phyloP scores from a whole-genome alignment of 148 eudicot genomes.

The Bassia scoparia region DNA sequence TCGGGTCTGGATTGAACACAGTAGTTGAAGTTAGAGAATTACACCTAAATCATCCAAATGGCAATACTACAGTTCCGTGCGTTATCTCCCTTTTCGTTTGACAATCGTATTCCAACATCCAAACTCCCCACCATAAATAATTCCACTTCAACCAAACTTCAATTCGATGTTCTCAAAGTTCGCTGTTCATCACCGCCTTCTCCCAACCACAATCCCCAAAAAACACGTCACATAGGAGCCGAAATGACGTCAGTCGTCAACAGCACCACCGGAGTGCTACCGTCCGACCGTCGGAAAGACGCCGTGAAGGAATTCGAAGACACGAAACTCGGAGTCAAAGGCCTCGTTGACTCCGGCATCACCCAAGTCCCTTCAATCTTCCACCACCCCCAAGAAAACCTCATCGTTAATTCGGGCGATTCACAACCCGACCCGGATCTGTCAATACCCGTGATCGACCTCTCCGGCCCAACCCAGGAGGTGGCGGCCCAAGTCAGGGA shows the following conservation, averaged over 20 bases:
- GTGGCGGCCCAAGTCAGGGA: constrained; percentile 11
- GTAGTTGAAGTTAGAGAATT: no score
- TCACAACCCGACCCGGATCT: background rate
- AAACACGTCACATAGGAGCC: background rate
- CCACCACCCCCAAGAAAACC: constrained; percentile 45
- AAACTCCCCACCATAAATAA: no score
- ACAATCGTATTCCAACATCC: no score
- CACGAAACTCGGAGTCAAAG: constrained; percentile 69
- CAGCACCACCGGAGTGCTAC: background rate
- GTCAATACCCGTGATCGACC: constrained; percentile 21
- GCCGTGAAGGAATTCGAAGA: constrained; percentile 54
- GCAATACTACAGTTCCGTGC: no score
- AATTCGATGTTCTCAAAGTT: no score
- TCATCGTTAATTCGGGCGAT: constrained; percentile 11
- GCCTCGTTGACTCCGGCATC: constrained; percentile 63
- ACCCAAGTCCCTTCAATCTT: constrained; percentile 53
- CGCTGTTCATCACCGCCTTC: no score
- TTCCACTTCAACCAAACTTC: no score
- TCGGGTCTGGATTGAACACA: no score
- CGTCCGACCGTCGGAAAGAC: constrained; percentile 38
- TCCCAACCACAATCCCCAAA: no score
- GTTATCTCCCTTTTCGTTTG: no score
- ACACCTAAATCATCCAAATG: no score
- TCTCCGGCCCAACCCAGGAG: background rate
- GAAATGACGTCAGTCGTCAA: background rate